phyloP scores from a whole-genome alignment of 495 filamentous ascomycete genomes.

The Lichenothelia convexa region DNA sequence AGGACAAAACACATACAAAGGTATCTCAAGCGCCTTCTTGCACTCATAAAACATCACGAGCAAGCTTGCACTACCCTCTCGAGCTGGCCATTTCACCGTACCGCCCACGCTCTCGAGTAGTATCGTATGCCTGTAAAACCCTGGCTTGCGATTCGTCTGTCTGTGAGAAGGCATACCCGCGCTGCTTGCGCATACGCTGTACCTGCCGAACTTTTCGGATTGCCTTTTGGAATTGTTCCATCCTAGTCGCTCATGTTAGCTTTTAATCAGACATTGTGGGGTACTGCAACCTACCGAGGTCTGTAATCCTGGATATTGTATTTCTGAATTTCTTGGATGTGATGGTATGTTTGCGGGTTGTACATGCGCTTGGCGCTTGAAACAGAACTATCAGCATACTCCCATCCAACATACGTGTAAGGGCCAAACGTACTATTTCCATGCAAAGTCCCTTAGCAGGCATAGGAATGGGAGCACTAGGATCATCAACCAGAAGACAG shows the following conservation, averaged over 20 bases:
- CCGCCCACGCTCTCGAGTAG: slow-evolving; percentile 71
- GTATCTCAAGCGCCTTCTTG: too few relatives aligned
- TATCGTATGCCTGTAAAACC: slow-evolving; percentile 93
- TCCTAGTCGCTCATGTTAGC: slow-evolving; percentile 38
- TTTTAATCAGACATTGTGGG: too few relatives aligned
- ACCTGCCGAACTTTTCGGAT: slow-evolving; percentile 97
- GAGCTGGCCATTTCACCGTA: slow-evolving; percentile 94
- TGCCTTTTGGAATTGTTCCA: slow-evolving; percentile 99
- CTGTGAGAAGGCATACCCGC: slow-evolving; percentile 95
- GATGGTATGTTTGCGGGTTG: slow-evolving; percentile 86
- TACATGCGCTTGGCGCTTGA: slow-evolving; percentile 74
- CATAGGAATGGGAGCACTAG: slow-evolving; percentile 65
- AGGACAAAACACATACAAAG: too few relatives aligned
- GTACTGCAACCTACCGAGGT: slow-evolving; percentile 43
- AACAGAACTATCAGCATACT: slow-evolving; percentile 8
- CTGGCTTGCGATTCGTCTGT: slow-evolving; percentile 89
- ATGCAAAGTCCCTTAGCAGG: slow-evolving; percentile 72
- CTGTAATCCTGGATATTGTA: slow-evolving; percentile 99
- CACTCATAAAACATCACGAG: too few relatives aligned
- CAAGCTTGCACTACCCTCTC: too few relatives aligned
- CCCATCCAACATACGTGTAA: not conserved
- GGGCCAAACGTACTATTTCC: slow-evolving; percentile 34
- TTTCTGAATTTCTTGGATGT: slow-evolving; percentile 99
- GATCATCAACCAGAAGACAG: slow-evolving; percentile 79
- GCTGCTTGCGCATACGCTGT: slow-evolving; percentile 97